phyloP scores from a whole-genome alignment of 169 alveolate genomes.

The Ichthyophthirius multifiliis region DNA sequence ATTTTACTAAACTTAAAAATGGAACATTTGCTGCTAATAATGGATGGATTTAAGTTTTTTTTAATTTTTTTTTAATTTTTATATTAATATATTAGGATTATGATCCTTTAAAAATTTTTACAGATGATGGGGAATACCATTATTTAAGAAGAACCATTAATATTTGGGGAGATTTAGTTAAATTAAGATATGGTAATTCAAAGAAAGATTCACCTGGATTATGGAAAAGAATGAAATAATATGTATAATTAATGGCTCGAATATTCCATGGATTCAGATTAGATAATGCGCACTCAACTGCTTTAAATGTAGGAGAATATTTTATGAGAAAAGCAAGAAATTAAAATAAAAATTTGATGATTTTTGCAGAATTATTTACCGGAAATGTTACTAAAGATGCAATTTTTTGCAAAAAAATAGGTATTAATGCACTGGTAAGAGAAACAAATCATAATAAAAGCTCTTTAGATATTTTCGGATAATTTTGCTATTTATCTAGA shows the following conservation, averaged over 20 bases:
- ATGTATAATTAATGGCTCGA: slow-evolving; percentile 83
- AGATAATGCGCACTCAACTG: slow-evolving; percentile 96
- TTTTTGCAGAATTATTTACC: slow-evolving; percentile 93
- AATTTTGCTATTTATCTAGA: slow-evolving; percentile 16
- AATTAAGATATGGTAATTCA: slow-evolving; percentile 87
- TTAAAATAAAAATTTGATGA: slow-evolving; percentile 83
- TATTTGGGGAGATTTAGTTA: slow-evolving; percentile 93
- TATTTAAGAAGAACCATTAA: slow-evolving; percentile 89
- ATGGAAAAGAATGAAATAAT: slow-evolving; percentile 90
- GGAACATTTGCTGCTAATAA: slow-evolving; percentile 38
- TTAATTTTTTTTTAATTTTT: slow-evolving; percentile 15
- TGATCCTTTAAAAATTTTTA: slow-evolving; percentile 86
- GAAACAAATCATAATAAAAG: slow-evolving; percentile 65
- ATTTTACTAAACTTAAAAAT: slow-evolving; percentile 63
- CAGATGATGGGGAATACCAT: slow-evolving; percentile 85
- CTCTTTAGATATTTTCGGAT: slow-evolving; percentile 3
- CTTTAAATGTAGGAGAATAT: slow-evolving; percentile 89
- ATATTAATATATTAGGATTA: slow-evolving; percentile 42
- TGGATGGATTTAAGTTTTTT: slow-evolving; percentile 45
- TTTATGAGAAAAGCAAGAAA: slow-evolving; percentile 87
- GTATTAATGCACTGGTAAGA: slow-evolving; percentile 88
- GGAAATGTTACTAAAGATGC: slow-evolving; percentile 84
- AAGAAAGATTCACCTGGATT: slow-evolving; percentile 87
- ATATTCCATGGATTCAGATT: slow-evolving; percentile 91
- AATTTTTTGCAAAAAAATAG: slow-evolving; percentile 80